Evolutionary conservation across 1,284 basidiomycete genomes (phyloP), one percentile per base, ranked within the genome.

Genomic region (Cerioporus squamosus): DNA sequence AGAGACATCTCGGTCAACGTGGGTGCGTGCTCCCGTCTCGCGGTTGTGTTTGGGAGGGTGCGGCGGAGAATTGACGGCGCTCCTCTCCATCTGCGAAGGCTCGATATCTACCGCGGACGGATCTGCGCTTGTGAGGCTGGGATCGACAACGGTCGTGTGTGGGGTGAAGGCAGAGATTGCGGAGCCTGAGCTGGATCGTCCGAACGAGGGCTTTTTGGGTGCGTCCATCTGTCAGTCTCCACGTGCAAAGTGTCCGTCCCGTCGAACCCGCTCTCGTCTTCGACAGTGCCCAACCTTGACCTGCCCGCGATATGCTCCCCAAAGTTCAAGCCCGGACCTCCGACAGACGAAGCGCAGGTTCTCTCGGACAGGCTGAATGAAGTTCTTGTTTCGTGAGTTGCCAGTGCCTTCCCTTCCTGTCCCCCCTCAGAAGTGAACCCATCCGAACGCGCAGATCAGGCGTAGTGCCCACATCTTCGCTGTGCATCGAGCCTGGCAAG

Each of bases 111-210:
- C 95, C 0, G 94, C 95, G 0, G 83, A 95, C 65, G 94, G 95
- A 0, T 97, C 94, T 2, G 87, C 94, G 0, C 85, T 98, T 26
- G 92, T 97, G 12, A 81, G 93, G n/a, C 73, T 97, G 60, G 95
- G 95, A 23, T 84, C 93, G 55, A 97, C 95, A 12, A 96, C 93
- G 0, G 81, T 98, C 31, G 90, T 97, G 0, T 97, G 95, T 68
- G 95, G 95, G 2, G 85, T 98, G 66, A 97, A 97, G 71, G 94
- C 93, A n/a, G 94, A 98, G 75, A 90, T 95, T 43, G 89, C 94
- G 33, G 91, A 94, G 67, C 95, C 95, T 6, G 90, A 91, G 64
- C 74, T 95, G 6, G 87, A 94, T 60, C 75, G 75, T 5, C 92
- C 91, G 1, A 77, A 83, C 22, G 79, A 87, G 36, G 95, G 51